phyloP scores from a whole-genome alignment of 352 stramenopile genomes.

The Globisporangium solare region DNA sequence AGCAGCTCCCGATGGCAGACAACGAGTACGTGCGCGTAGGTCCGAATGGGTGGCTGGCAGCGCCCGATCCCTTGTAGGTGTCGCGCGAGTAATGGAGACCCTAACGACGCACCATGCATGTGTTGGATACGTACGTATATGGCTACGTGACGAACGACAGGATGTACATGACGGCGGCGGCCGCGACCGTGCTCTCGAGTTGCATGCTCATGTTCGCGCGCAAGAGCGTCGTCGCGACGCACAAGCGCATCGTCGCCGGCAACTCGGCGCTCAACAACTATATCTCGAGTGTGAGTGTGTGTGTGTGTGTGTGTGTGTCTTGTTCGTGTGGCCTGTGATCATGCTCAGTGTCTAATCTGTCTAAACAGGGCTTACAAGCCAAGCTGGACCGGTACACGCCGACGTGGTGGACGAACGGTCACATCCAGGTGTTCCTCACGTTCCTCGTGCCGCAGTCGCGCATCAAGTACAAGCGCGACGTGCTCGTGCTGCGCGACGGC shows the following conservation, averaged over 20 bases:
- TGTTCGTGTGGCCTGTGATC: no score
- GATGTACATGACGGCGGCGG: slow-evolving; percentile 12
- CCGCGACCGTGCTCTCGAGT: slow-evolving; percentile 22
- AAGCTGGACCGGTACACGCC: slow-evolving; percentile 54
- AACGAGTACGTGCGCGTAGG: no score
- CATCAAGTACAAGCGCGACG: slow-evolving; percentile 54
- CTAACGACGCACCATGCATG: no score
- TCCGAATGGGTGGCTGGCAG: no score
- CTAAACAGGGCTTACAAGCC: slow-evolving; percentile 33
- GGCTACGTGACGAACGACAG: background rate
- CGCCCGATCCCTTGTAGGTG: no score
- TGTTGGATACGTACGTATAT: no score
- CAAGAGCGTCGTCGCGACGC: slow-evolving; percentile 1
- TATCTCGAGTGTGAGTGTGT: slow-evolving; percentile 24
- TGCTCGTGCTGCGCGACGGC: slow-evolving; percentile 53
- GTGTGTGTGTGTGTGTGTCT: no score
- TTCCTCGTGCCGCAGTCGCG: slow-evolving; percentile 58
- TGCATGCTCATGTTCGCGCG: slow-evolving; percentile 24
- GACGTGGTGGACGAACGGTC: slow-evolving; percentile 73
- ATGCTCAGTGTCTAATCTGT: no score
- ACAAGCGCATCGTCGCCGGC: slow-evolving; percentile 54
- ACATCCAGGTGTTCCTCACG: slow-evolving; percentile 69
- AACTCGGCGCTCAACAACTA: slow-evolving; percentile 67
- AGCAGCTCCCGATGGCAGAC: no score
- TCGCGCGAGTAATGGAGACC: no score